Evolutionary conservation across 345 rosid genomes (phyloP).

Genomic region (Orychophragmus violaceus): DNA sequence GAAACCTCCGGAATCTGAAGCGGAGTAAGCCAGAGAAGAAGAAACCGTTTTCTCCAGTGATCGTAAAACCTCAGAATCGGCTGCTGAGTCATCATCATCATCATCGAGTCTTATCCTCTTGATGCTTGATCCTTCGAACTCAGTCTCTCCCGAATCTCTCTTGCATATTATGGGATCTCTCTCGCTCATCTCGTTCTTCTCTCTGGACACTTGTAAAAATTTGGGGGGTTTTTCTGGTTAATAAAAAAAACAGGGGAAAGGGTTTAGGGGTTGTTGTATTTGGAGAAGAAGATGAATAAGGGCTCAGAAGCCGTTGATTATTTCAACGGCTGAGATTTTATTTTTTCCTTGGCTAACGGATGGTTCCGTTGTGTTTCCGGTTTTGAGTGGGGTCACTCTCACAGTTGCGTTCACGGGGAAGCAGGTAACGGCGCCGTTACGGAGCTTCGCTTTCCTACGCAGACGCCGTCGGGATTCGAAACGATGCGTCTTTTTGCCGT

Average conservation of each 20-base stretch:
- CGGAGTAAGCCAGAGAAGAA: conserved; percentile 18
- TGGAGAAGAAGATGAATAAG: no score
- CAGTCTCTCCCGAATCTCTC: no score
- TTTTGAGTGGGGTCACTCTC: conserved; percentile 15
- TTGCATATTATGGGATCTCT: no score
- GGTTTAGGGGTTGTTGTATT: no score
- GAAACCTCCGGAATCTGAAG: no score
- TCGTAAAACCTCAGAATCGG: background rate
- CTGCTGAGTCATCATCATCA: background rate
- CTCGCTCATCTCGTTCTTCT: conserved; percentile 24
- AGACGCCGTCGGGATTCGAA: conserved; percentile 31
- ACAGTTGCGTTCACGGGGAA: conserved; percentile 12
- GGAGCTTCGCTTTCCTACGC: conserved; percentile 8
- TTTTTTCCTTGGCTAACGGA: conserved; percentile 16
- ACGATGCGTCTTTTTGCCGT: conserved; percentile 28
- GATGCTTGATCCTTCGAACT: conserved; percentile 33
- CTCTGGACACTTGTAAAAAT: background rate
- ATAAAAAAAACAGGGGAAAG: conserved; percentile 19
- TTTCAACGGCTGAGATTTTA: conserved; percentile 38
- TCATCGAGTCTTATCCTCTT: conserved; percentile 34
- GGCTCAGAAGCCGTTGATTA: no score
- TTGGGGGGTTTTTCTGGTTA: conserved; percentile 19
- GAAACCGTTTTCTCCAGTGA: conserved; percentile 2
- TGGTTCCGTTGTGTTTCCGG: background rate
- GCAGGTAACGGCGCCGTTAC: conserved; percentile 34